Base-by-base conservation (phyloP, 2,329 filamentous ascomycete genomes). In the Phoma sp. region DNA sequence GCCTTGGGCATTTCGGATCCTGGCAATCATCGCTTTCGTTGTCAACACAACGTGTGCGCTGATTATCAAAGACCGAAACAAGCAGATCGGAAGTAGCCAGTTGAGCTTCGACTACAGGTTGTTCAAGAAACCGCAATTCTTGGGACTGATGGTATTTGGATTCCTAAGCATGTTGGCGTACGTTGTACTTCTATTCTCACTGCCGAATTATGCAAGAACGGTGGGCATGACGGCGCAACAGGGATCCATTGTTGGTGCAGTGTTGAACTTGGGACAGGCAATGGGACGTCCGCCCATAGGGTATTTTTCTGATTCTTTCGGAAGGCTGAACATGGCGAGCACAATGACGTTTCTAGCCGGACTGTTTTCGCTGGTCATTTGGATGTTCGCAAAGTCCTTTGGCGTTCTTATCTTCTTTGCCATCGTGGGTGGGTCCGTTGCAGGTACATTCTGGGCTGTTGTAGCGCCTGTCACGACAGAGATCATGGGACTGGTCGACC, bases 91-190 rank as follows among this genome's bases (percentile, higher is more conserved):
- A 4, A 81, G 85, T n/a, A 80, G 83, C 1, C 86, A 90, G 62
- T 75, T 83, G 2, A 48, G 43, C 36, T 57, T 71, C 27, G 52
- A 54, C 65, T 76, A 81, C 35, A 73, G 71, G 4, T 78, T 93
- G 1, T 84, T 93, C 69, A 82, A 77, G 59, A 79, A 82, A 4
- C 66, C 77, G 0, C 84, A 90, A 65, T 91, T 88, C 60, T 69
- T 86, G 24, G 76, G 91, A 2, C 78, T 90, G 10, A 72, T 90
- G 33, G 79, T 75, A 2, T 95, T 87, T 78, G 87, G 87, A 7
- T 85, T 86, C 72, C 86, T 93, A 59, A 86, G 83, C 55, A 85
- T 93, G 75, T 76, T 93, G 11, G 89, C 83, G 4, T 93, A 93
- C 64, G 81, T 90, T 24, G 87, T 91, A 4, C 80, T 92, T n/a